Evolutionary conservation across 2,329 filamentous ascomycete species (phyloP).

Genomic region (Ascochyta fabae): DNA sequence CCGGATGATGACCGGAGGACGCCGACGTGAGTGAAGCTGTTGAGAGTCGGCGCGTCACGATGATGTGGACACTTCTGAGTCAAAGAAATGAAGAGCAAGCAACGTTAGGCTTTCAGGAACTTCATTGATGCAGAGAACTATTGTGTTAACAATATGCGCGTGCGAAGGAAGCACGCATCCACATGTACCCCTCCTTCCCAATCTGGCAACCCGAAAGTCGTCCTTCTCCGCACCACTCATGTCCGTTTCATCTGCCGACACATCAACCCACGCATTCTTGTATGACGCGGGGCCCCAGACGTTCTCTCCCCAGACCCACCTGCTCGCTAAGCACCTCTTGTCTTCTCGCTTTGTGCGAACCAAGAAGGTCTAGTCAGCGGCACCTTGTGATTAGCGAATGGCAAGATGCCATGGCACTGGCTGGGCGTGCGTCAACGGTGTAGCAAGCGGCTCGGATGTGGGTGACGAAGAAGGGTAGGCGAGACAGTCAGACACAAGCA

Average conservation of each 20-base stretch:
- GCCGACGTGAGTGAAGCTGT: background rate
- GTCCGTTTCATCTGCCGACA: too few species aligned
- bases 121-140: background rate
- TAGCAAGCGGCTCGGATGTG: conserved; percentile 6
- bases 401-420: conserved; percentile 2
- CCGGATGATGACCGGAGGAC: background rate
- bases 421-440: conserved; percentile 17
- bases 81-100: background rate
- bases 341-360: conserved; percentile 10
- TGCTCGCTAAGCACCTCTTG: conserved; percentile 16
- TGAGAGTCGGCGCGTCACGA: background rate
- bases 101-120: background rate
- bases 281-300: conserved; percentile 16
- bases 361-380: background rate
- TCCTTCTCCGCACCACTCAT: background rate
- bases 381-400: background rate
- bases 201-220: conserved; percentile 7
- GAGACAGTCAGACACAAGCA: background rate
- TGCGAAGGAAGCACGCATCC: background rate
- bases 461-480: background rate
- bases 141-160: too few species aligned
- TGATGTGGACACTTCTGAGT: background rate
- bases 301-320: conserved; percentile 2
- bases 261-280: background rate
- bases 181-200: background rate